phyloP scores from a whole-genome alignment of 345 rosid species.

The Eucalyptus leucophloia region DNA sequence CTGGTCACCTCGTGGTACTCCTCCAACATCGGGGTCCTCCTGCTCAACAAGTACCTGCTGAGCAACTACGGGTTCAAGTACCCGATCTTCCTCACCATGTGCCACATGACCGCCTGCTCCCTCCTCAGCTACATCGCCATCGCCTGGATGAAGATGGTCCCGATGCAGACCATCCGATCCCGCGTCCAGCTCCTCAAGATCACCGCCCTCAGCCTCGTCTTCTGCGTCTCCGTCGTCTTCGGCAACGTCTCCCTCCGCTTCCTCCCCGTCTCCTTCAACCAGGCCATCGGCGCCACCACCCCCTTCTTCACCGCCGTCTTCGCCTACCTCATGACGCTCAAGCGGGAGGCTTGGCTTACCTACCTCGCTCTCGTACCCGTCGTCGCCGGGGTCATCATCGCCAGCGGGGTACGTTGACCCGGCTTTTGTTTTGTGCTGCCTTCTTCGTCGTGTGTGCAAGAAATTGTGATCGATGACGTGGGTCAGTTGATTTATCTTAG shows the following conservation, averaged over 20 bases:
- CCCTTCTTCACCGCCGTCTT: constrained; percentile 97
- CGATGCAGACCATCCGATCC: constrained; percentile 96
- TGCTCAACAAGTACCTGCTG: constrained; percentile 85
- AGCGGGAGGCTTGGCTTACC: constrained; percentile 96
- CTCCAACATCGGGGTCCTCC: constrained; percentile 88
- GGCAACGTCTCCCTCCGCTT: constrained; percentile 82
- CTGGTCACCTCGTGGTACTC: constrained; percentile 86
- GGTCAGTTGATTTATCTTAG: background rate
- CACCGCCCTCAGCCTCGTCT: constrained; percentile 73
- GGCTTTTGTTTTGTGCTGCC: background rate
- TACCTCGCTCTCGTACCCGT: constrained; percentile 85
- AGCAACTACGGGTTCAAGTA: constrained; percentile 97
- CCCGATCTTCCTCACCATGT: constrained; percentile 98
- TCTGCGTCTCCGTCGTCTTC: constrained; percentile 93
- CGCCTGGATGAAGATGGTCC: constrained; percentile 97
- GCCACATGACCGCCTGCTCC: constrained; percentile 99
- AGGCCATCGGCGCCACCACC: constrained; percentile 96
- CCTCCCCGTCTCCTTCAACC: constrained; percentile 85
- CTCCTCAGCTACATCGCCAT: constrained; percentile 84
- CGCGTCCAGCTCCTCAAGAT: constrained; percentile 85
- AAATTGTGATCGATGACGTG: background rate
- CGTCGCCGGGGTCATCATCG: constrained; percentile 90
- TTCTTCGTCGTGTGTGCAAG: background rate
- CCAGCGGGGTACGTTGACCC: constrained; percentile 70
- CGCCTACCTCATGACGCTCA: constrained; percentile 80